These are phyloP conservation scores for Leccinum griseonigrum DNA, from an alignment of 1,284 basidiomycete genomes.

Conservation along the genomic window DNA sequence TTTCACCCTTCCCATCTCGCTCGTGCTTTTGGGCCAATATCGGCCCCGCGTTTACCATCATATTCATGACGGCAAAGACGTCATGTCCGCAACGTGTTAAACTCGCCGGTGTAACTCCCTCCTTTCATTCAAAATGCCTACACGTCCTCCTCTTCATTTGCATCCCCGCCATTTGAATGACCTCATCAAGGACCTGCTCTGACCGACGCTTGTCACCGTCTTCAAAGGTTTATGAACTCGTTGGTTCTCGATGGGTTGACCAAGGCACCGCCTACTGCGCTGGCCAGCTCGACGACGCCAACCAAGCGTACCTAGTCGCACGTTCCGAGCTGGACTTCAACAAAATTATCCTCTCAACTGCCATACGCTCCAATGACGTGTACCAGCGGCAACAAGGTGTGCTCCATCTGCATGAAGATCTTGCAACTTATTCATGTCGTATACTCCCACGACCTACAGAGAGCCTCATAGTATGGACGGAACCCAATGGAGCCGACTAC, in stretches of 20 bases:
- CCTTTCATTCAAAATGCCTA: conserved; percentile 19
- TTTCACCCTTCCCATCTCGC: conserved; percentile 22
- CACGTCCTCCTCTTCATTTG: conserved; percentile 22
- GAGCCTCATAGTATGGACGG: conserved; percentile 99
- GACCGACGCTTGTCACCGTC: conserved; percentile 26
- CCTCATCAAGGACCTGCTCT: conserved; percentile 33
- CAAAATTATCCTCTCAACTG: conserved; percentile 69
- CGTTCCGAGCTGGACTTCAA: conserved; percentile 74
- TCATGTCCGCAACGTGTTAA: conserved; percentile 29
- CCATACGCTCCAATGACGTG: conserved; percentile 79
- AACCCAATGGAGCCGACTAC: conserved; percentile 92
- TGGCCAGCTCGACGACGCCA: conserved; percentile 77
- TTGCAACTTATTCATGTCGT: conserved; percentile 2
- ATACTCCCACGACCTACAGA: conserved; percentile 48
- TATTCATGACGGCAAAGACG: conserved; percentile 16
- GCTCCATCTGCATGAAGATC: conserved; percentile 23
- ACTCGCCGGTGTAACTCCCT: conserved; percentile 9
- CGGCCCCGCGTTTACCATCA: conserved; percentile 17
- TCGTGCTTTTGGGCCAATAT: conserved; percentile 15
- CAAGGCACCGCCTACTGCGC: conserved; percentile 93
- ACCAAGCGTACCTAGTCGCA: conserved; percentile 82
- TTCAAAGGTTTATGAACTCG: conserved; percentile 86
- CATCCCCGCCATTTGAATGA: conserved; percentile 28
- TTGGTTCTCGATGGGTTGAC: conserved; percentile 88
- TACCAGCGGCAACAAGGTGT: conserved; percentile 91